Evolutionary conservation across 352 stramenopile species (phyloP), one percentile per base, ranked within the genome.

Genomic region (Phytophthora uliginosa): DNA sequence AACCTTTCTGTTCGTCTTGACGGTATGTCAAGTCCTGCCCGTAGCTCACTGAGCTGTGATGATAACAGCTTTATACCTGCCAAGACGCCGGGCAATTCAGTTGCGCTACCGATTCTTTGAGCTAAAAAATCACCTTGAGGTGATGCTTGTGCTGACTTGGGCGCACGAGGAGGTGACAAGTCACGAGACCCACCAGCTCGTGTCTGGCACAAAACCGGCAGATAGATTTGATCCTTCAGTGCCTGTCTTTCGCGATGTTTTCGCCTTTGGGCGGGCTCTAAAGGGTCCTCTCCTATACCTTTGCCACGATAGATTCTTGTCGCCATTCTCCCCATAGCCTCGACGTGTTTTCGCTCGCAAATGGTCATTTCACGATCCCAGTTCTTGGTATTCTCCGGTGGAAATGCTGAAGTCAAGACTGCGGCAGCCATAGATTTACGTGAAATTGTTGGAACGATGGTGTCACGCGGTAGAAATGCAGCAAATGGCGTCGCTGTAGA

Each of bases 11-110:
- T 40, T 6, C 18, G 52, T 58, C 4, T 26, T 18, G 70, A 56
- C 2, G 71, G 63, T 38, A 12, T 50, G 8, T 76, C 48, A 10
- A 87, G 58, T 62, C 70, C 69, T 18, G 69, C 73, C 17, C 76
- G 81, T 12, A 91, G 66, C 17, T 63, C 66, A 2, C 79, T 58
- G 2, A 91, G 36, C 26, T 88, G 80, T 3, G 82, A 78, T 7
- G 81, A 85, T 17, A 85, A 65, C 28, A 86, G 26, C 18, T 78
- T 81, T 15, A 72, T 76, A 2, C 79, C 79, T 22, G 74, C 53
- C 45, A 84, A 77, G 42, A 55, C 57, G 24, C 63, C 54, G 36
- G 72, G 72, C 24, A 76, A 42, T 53, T 28, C 50, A 48, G 59
- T 20, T 18, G 34, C 34, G 12, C 20, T 54, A 20, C 7, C 13